A percentile compares a stretch with the other conserved stretches of the same genome.
Evolutionary conservation across 2,329 filamentous ascomycete species (phyloP).

Genomic region (Periconia macrospinosa): DNA sequence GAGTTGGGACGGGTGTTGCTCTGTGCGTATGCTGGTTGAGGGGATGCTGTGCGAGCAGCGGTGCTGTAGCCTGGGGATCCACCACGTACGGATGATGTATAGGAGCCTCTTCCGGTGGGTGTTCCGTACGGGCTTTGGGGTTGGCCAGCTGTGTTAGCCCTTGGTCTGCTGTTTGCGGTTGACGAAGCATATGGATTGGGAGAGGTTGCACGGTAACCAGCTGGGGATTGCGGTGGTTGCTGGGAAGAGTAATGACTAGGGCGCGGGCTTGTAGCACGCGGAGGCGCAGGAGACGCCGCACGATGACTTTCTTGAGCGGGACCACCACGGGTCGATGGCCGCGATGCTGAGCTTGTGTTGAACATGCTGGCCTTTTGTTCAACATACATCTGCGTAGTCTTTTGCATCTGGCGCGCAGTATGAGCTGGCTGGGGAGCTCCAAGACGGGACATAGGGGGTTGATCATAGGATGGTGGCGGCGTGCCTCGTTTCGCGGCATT

Average conservation of each 20-base stretch:
- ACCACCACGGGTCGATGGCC: slow-evolving; percentile 61
- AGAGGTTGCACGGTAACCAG: slow-evolving; percentile 42
- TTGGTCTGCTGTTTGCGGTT: slow-evolving; percentile 31
- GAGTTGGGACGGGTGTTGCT: slow-evolving; percentile 4
- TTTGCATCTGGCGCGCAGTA: slow-evolving; percentile 93
- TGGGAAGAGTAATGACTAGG: slow-evolving; percentile 52
- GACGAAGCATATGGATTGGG: slow-evolving; percentile 64
- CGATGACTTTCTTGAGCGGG: slow-evolving; percentile 48
- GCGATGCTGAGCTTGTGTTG: slow-evolving; percentile 54
- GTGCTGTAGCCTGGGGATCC: slow-evolving; percentile 42
- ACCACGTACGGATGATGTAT: slow-evolving; percentile 39
- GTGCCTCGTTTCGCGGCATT: slow-evolving; percentile 68
- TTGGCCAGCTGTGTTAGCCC: slow-evolving; percentile 42
- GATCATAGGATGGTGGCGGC: slow-evolving; percentile 85
- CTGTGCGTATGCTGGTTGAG: slow-evolving; percentile 3
- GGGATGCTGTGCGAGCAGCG: slow-evolving; percentile 43
- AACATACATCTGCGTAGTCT: slow-evolving; percentile 86
- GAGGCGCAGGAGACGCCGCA: slow-evolving; percentile 67
- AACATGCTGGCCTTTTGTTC: slow-evolving; percentile 84
- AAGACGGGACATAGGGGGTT: slow-evolving; percentile 71
- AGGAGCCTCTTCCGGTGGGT: slow-evolving; percentile 36
- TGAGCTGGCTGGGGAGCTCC: slow-evolving; percentile 90
- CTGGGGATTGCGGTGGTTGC: slow-evolving; percentile 9
- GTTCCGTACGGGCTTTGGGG: slow-evolving; percentile 37
- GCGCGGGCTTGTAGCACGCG: slow-evolving; percentile 60